Evolutionary conservation across 2,329 filamentous ascomycete species (phyloP), one percentile per base, ranked within the genome.

Genomic region (Exserohilum rostratum): DNA sequence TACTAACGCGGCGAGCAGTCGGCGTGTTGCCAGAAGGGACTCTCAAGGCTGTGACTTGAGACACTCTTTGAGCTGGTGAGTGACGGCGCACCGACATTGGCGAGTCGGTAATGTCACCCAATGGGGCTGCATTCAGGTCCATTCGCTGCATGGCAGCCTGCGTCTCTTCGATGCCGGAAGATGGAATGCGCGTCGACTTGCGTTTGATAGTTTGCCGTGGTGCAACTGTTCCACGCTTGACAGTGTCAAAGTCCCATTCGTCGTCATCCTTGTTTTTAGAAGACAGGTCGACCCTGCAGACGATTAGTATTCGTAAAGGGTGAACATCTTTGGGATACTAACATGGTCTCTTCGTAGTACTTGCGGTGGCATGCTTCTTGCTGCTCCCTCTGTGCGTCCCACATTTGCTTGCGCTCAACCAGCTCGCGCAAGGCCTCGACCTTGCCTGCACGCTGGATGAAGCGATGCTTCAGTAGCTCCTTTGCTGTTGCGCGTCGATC

Each of bases 171-270:
- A 66, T 63, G 45, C 72, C 68, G 22, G 60, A 72, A 18, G 79
- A 80, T 7, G 77, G 73, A 57, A 81, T 77, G 22, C 79, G 73
- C 18, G 79, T 75, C 30, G 79, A 68, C 61, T 80, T 83, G 55
- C 79, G 74, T 52, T 78, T 82, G 57, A 74, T 71, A 4, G 83
- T 85, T 65, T 84, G 66, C 3, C 67, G 63, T 20, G 63, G 54
- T 3, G 85, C 82, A 29, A 88, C 80, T 0, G 90, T 91, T 6
- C 81, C 76, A 10, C 85, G 83, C 74, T 90, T 95, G 70, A 98
- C 87, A 0, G 93, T 98, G 69, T 97, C 93, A 71, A 98, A 98
- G 2, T 96, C 89, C 93, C 93, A 98, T 61, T 90, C 93, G 60
- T 91, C 93, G 61, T 96, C 91, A 13, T 90, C 82, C 5, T 92